Conservation (phyloP, 805 yeast species). For the Kazachstania bromeliacearum region DNA sequence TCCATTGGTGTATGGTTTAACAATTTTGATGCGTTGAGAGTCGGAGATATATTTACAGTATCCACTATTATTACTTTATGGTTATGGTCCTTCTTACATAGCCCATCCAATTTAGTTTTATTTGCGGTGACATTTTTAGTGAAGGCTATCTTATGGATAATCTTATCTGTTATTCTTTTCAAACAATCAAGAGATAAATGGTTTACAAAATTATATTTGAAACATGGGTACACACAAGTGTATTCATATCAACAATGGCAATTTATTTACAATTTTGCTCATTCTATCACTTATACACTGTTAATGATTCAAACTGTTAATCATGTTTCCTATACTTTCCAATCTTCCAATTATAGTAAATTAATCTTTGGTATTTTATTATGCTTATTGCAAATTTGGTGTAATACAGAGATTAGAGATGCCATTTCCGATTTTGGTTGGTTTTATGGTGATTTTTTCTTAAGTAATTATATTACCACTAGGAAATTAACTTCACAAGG, state of each 20-base stretch:
- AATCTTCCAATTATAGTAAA: constrained; percentile 17
- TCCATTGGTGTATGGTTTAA: constrained; percentile 36
- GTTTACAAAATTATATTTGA: constrained; percentile 56
- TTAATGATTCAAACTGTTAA: constrained; percentile 33
- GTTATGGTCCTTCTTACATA: constrained; percentile 24
- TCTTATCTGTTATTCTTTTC: constrained; percentile 43
- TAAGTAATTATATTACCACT: constrained; percentile 42
- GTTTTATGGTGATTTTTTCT: constrained; percentile 81
- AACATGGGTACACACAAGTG: constrained; percentile 53
- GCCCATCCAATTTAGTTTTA: constrained; percentile 20
- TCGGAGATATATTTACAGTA: constrained; percentile 50
- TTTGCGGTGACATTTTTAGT: constrained; percentile 36
- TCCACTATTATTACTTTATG: constrained; percentile 37
- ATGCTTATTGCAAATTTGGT: constrained; percentile 55
- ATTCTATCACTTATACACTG: constrained; percentile 50
- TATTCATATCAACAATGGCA: constrained; percentile 70
- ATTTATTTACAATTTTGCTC: constrained; percentile 43
- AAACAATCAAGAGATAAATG: constrained; percentile 51
- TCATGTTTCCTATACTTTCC: constrained; percentile 20
- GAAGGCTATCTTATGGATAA: constrained; percentile 42
- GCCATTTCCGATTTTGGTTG: constrained; percentile 81
- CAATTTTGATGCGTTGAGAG: constrained; percentile 55
- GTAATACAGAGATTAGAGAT: constrained; percentile 55
- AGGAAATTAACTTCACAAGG: constrained; percentile 63
- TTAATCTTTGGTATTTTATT: constrained; percentile 51